A percentile compares a stretch with the other conserved stretches of the same genome.
Conservation (phyloP, 75 land plant genomes). For the Picea sitchensis region DNA sequence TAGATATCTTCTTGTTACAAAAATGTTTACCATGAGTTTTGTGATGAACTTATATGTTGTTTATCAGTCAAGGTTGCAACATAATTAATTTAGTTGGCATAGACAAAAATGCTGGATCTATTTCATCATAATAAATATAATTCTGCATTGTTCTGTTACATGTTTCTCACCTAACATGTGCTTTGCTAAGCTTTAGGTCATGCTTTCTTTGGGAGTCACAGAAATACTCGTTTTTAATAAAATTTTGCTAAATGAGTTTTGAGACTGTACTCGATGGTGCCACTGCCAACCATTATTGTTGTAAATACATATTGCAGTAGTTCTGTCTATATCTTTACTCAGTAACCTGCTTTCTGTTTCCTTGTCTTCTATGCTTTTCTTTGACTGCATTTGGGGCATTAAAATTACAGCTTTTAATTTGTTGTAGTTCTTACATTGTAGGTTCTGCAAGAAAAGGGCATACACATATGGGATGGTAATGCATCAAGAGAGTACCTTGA, state of each 20-base stretch:
- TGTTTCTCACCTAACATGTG: no score
- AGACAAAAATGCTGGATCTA: no score
- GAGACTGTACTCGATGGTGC: neutral
- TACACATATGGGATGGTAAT: slow-evolving; percentile 98
- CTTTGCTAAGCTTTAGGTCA: no score
- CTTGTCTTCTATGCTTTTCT: neutral
- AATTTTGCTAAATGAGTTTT: neutral
- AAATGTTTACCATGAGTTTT: no score
- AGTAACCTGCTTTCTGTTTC: neutral
- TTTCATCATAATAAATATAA: no score
- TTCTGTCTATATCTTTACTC: neutral
- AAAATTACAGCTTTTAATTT: neutral
- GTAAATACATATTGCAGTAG: neutral
- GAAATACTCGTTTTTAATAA: neutral
- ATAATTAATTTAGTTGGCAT: neutral
- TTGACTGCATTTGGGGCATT: neutral
- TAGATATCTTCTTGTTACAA: no score
- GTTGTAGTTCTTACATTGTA: slow-evolving; percentile 18
- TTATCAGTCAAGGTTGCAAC: neutral
- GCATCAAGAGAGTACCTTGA: slow-evolving; percentile 92
- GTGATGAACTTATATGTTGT: neutral
- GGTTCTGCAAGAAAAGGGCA: slow-evolving; percentile 89
- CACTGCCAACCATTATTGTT: neutral
- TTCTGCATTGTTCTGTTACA: no score
- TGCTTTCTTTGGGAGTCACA: no score